These are phyloP conservation scores for Fraxinus quadrangulata DNA, from an alignment of 257 asterid species.

Conservation along the genomic window DNA sequence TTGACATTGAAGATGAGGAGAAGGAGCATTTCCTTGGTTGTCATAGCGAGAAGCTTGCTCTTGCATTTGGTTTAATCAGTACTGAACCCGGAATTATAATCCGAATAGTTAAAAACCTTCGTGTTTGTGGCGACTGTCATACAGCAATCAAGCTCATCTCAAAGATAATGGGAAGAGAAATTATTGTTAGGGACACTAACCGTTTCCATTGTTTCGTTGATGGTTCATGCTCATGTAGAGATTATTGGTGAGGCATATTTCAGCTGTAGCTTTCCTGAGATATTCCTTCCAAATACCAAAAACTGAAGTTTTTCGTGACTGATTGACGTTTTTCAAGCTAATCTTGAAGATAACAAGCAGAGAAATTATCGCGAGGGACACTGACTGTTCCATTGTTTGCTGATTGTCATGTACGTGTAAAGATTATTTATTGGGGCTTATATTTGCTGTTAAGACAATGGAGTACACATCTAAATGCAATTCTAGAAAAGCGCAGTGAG, in stretches of 20 bases:
- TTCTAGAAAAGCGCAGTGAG: not conserved
- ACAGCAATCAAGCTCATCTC: slow-evolving; percentile 38
- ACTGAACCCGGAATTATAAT: slow-evolving; percentile 28
- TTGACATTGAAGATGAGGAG: slow-evolving; percentile 54
- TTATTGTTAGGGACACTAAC: slow-evolving; percentile 42
- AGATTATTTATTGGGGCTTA: not conserved
- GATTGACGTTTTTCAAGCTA: slow-evolving; percentile 34
- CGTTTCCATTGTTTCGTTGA: slow-evolving; percentile 42
- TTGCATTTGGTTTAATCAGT: slow-evolving; percentile 45
- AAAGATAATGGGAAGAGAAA: slow-evolving; percentile 39
- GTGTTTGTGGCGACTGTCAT: slow-evolving; percentile 54
- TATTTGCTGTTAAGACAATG: not conserved
- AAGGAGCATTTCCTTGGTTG: slow-evolving; percentile 43
- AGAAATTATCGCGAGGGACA: slow-evolving; percentile 39
- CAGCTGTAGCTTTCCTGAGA: not conserved
- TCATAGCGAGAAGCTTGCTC: slow-evolving; percentile 56
- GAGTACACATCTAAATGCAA: not conserved
- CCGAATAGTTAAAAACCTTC: slow-evolving; percentile 43
- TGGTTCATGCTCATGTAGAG: slow-evolving; percentile 48
- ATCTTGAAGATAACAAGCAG: slow-evolving; percentile 35
- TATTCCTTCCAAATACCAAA: not conserved
- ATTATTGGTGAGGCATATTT: slow-evolving; percentile 36
- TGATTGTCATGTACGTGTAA: slow-evolving; percentile 32
- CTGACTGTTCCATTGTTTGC: slow-evolving; percentile 42
- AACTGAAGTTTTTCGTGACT: slow-evolving; percentile 33